Conservation (phyloP, 2,329 filamentous ascomycete species). For the Tolypocladium guangdongense region DNA sequence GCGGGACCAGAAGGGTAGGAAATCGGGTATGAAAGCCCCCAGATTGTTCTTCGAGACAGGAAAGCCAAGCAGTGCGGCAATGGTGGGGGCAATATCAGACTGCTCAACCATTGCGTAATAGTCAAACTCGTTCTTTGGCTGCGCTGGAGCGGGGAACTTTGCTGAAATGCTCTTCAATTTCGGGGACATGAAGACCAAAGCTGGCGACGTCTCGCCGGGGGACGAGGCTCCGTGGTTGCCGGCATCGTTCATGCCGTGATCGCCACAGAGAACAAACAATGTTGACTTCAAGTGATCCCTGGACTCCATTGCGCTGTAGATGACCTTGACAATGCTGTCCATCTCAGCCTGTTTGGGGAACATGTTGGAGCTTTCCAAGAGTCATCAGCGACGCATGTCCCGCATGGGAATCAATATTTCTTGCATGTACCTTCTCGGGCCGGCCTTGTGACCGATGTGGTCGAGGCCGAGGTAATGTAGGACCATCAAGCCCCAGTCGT, state of each 20-base stretch:
- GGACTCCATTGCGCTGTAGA: conserved; percentile 66
- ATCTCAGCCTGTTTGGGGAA: conserved; percentile 87
- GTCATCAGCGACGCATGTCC: conserved; percentile 5
- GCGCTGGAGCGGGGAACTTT: conserved; percentile 38
- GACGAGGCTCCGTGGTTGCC: conserved; percentile 95
- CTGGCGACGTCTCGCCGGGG: conserved; percentile 86
- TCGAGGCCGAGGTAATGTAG: conserved; percentile 93
- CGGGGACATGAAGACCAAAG: conserved; percentile 81
- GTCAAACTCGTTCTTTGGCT: conserved; percentile 58
- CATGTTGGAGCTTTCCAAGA: conserved; percentile 64
- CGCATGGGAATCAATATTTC: neutral
- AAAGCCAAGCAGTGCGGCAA: conserved; percentile 78
- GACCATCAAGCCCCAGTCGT: conserved; percentile 89
- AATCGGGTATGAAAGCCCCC: conserved; percentile 70
- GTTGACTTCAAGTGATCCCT: conserved; percentile 64
- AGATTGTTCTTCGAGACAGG: conserved; percentile 84
- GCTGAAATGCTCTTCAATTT: conserved; percentile 53
- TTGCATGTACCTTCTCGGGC: conserved; percentile 62
- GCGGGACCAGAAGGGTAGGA: conserved; percentile 62
- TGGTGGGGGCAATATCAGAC: conserved; percentile 82
- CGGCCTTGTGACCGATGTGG: conserved; percentile 95
- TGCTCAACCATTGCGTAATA: conserved; percentile 86
- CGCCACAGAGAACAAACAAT: conserved; percentile 76
- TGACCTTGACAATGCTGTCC: conserved; percentile 67
- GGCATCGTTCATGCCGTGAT: conserved; percentile 99